phyloP scores from a whole-genome alignment of 257 asterid genomes.

The Capsicum baccatum region DNA sequence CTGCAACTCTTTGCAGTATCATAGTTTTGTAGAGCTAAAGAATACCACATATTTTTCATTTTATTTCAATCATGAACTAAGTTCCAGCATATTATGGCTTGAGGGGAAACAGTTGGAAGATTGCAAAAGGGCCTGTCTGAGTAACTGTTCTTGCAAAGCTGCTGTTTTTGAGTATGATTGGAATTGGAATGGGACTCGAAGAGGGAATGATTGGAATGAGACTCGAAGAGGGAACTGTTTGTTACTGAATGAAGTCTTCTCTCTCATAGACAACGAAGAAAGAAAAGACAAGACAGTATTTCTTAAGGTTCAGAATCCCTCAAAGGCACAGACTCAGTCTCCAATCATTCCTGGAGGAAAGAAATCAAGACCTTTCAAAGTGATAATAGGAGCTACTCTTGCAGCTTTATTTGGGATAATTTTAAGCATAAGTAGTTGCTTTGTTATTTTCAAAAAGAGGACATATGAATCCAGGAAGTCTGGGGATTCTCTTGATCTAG shows the following conservation, averaged over 20 bases:
- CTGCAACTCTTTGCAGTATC: not conserved
- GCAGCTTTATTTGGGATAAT: not conserved
- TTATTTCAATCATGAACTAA: not conserved
- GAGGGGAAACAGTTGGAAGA: not conserved
- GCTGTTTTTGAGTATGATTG: not conserved
- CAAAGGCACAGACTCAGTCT: not conserved
- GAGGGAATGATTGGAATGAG: not conserved
- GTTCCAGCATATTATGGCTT: not conserved
- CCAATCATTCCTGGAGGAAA: not conserved
- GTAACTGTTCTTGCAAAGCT: slow-evolving; percentile 31
- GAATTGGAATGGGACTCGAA: not conserved
- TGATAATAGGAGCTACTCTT: not conserved
- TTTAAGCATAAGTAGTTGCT: slow-evolving; percentile 18
- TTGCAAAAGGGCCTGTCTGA: slow-evolving; percentile 28
- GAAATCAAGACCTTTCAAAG: not conserved
- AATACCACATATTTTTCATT: slow-evolving; percentile 5
- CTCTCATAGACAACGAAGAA: not conserved
- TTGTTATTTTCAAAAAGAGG: not conserved
- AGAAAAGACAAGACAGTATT: not conserved
- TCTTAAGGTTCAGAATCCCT: slow-evolving; percentile 23
- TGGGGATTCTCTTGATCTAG: not conserved
- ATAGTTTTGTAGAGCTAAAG: slow-evolving; percentile 9
- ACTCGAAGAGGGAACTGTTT: not conserved
- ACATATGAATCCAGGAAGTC: not conserved
- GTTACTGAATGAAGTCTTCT: slow-evolving; percentile 19